Evolutionary conservation across 345 rosid species (phyloP).

Genomic region (Carallia pectinifolia): DNA sequence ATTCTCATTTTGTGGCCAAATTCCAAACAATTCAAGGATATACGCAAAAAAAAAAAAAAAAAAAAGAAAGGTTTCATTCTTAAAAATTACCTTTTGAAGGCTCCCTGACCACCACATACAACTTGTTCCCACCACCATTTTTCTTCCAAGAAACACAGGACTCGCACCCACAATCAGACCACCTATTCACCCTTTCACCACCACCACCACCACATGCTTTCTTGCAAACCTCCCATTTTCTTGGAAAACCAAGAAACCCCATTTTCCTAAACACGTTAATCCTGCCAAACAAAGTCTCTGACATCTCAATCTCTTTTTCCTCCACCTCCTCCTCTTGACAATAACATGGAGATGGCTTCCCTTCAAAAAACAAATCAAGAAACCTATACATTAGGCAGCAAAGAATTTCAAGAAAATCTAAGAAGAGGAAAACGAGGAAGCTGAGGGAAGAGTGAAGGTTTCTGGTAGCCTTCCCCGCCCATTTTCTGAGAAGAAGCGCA

Average conservation of each 20-base stretch:
- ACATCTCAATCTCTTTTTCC: slow-evolving; percentile 32
- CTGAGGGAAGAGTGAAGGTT: slow-evolving; percentile 29
- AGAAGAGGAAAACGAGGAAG: slow-evolving; percentile 44
- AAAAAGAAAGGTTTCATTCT: background rate
- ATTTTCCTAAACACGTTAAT: slow-evolving; percentile 45
- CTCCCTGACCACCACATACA: slow-evolving; percentile 50
- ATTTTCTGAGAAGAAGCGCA: slow-evolving; percentile 24
- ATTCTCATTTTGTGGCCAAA: too few relatives aligned
- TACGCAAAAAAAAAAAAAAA: too few relatives aligned
- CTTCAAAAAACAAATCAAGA: slow-evolving; percentile 58
- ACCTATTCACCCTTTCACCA: slow-evolving; percentile 30
- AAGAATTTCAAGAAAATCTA: slow-evolving; percentile 53
- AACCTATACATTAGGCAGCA: slow-evolving; percentile 44
- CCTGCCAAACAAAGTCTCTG: slow-evolving; percentile 61
- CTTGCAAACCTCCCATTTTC: slow-evolving; percentile 30
- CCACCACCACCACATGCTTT: slow-evolving; percentile 21
- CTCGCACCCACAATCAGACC: slow-evolving; percentile 83
- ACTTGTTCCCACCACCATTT: slow-evolving; percentile 31
- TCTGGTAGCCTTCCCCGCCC: slow-evolving; percentile 15
- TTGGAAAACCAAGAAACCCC: slow-evolving; percentile 34
- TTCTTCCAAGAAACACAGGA: slow-evolving; percentile 58
- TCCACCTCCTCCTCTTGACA: slow-evolving; percentile 28
- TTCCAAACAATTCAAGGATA: background rate
- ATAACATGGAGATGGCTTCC: slow-evolving; percentile 39
- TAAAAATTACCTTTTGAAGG: slow-evolving; percentile 44